phyloP scores from a whole-genome alignment of 2,329 filamentous ascomycete species.

The Beauveria medogensis region DNA sequence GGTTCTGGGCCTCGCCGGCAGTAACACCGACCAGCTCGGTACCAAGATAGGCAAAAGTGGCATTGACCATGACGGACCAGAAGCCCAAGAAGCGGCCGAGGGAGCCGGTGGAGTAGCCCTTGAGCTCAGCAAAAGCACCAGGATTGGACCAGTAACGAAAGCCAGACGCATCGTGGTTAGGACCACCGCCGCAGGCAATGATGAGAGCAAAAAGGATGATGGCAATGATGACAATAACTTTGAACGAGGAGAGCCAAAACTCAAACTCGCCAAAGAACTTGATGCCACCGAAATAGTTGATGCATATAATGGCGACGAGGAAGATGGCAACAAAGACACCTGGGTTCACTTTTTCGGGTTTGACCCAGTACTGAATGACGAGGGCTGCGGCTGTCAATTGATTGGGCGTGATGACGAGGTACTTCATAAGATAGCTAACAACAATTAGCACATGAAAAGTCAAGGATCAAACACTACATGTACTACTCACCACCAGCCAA shows the following conservation, averaged over 20 bases:
- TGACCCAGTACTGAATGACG: constrained; percentile 71
- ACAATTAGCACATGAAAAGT: constrained; percentile 11
- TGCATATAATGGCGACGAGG: constrained; percentile 51
- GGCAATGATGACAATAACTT: constrained; percentile 58
- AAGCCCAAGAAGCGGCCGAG: constrained; percentile 51
- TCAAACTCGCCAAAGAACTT: constrained; percentile 59
- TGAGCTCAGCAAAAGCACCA: constrained; percentile 33
- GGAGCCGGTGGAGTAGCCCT: constrained; percentile 17
- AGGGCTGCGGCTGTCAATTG: constrained; percentile 74
- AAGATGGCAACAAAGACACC: constrained; percentile 74
- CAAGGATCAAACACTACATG: neutral
- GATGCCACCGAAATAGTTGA: constrained; percentile 58
- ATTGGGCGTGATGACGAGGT: constrained; percentile 79
- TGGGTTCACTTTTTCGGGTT: constrained; percentile 58
- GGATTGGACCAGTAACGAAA: constrained; percentile 60
- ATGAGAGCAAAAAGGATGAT: constrained; percentile 58
- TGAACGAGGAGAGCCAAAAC: constrained; percentile 57
- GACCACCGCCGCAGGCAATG: constrained; percentile 57
- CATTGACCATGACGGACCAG: constrained; percentile 66
- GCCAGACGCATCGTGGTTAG: constrained; percentile 51
- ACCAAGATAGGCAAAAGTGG: constrained; percentile 71
- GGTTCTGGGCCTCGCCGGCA: constrained; percentile 72
- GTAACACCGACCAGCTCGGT: constrained; percentile 73
- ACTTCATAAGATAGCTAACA: constrained; percentile 57
- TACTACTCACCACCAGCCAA: constrained; percentile 60